Base-by-base conservation (phyloP, 2,329 filamentous ascomycete species). In the Colletotrichum orbiculare region DNA sequence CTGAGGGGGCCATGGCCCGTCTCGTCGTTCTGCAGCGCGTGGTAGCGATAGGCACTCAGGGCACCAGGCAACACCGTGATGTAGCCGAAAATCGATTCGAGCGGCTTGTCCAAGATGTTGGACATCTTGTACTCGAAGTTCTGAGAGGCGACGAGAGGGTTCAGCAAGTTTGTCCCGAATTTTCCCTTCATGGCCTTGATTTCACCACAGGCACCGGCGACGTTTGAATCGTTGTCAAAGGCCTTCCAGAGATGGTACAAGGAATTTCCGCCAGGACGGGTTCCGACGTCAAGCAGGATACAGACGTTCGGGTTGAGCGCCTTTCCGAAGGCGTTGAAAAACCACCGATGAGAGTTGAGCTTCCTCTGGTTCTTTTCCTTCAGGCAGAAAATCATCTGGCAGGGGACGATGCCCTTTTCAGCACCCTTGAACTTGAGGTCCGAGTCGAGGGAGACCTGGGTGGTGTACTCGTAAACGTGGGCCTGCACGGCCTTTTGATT, bases 41-140 rank as follows among this genome's bases (percentile, higher is more conserved):
- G 93, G 77, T 97, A 99, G 46, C 96, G 88, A 76, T 99, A 99
- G 2, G 96, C 96, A 75, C 93, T 97, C 56, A 99, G 86, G 1
- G 96, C 96, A 78, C 96, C 96, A 0, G 96, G 96, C 69, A 99
- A 82, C 71, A 99, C 96, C 6, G 95, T 98, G 71, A 99, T 99
- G 75, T 98, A 99, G 2, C 96, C 96, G 76, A 99, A 99, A 0
- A 97, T 95, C 0, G 93, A 97, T 77, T 99, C 96, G 2, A 99
- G 83, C 0, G 96, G 96, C 78, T 99, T 99, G 76, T 99, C 96
- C 34, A 99, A 84, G 72, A 99, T 99, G 73, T 99, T 99, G 45
- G 94, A 97, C 93, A 99, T 97, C 79, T 99, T 99, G 83, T 99
- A 99, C 82, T 99, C 96, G 71, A 99, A 99, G 76, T 99, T 99